Evolutionary conservation across 1,284 basidiomycete species (phyloP), one percentile per base, ranked within the genome.

Genomic region (Boletus subluridellus): DNA sequence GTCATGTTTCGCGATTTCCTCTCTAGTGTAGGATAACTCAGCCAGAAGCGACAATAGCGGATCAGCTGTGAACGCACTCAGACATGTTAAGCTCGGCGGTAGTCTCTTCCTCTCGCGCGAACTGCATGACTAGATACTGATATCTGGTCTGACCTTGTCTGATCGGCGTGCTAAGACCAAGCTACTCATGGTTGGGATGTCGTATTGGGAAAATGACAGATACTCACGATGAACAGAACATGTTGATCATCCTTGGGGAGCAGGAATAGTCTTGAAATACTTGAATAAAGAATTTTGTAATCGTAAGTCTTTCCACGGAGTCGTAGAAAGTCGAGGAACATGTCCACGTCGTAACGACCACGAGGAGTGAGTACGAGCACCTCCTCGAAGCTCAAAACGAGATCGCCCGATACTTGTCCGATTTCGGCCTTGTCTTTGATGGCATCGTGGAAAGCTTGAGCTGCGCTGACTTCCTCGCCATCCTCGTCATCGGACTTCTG

Each of bases 71-170:
- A 12, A 77, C 90, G 60, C 74, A 94, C 92, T 98, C 94, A 57
- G 87, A 81, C 78, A 99, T 85, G 72, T 98, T 98, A 53, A 99
- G 79, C 71, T 98, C 95, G 4, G 95, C 93, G 46, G 95, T 96
- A 64, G 96, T 94, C 74, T 98, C 95, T 73, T 99, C 97, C 67
- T 98, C 96, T 62, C 94, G 86, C 32, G 89, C 90, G 77, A 98
- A 99, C 70, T 98, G 95, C 85, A 98, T 95, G 54, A 99, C 96
- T 17, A 99, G 80, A 75, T 97, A 99, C 53, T 96, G 95, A 74
- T 99, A 99, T 48, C 94, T 83, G 0, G 97, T 99, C 72, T 99
- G 97, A 57, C 97, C 97, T 81, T 99, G 97, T 57, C 97, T 87
- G 64, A 99, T 98, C 2, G 96, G 95, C 24, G 87, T 93, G 70